Evolutionary conservation across 495 filamentous ascomycete genomes (phyloP).

Genomic region (Amorphotheca resinae): DNA sequence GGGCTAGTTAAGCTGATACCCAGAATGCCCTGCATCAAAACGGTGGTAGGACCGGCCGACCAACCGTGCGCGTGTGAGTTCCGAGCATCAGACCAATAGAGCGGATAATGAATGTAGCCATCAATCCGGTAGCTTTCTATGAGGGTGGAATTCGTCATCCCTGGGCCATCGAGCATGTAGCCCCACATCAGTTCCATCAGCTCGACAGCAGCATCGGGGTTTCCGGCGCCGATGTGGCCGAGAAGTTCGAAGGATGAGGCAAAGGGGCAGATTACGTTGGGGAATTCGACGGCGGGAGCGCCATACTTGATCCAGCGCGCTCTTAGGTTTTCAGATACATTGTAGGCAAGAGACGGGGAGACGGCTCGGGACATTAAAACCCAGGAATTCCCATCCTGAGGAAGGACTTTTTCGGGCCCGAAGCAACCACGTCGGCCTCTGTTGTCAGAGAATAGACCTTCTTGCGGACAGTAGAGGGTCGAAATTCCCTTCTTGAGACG

Average conservation of each 20-base stretch:
- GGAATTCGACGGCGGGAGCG: slow-evolving; percentile 44
- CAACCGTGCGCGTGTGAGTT: slow-evolving; percentile 50
- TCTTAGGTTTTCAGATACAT: slow-evolving; percentile 29
- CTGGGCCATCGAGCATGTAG: slow-evolving; percentile 47
- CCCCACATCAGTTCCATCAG: slow-evolving; percentile 48
- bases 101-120: slow-evolving; percentile 44
- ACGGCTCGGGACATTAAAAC: slow-evolving; percentile 23
- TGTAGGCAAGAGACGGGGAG: slow-evolving; percentile 5
- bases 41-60: slow-evolving; percentile 45
- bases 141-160: slow-evolving; percentile 48
- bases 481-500: slow-evolving; percentile 19
- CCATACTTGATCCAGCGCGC: slow-evolving; percentile 46
- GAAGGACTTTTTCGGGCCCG: slow-evolving; percentile 21
- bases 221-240: slow-evolving; percentile 36
- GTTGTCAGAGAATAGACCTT: slow-evolving; percentile 26
- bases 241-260: slow-evolving; percentile 49
- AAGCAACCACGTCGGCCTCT: slow-evolving; percentile 17
- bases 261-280: slow-evolving; percentile 48
- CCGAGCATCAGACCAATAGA: slow-evolving; percentile 38
- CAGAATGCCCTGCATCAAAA: slow-evolving; percentile 38
- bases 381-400: slow-evolving; percentile 40
- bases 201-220: slow-evolving; percentile 37
- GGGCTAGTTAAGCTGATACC: slow-evolving; percentile 39
- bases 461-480: slow-evolving; percentile 21
- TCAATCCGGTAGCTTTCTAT: slow-evolving; percentile 46